Evolutionary conservation across 306 rosid species (phyloP).

Genomic region (Arachis hypogaea): DNA sequence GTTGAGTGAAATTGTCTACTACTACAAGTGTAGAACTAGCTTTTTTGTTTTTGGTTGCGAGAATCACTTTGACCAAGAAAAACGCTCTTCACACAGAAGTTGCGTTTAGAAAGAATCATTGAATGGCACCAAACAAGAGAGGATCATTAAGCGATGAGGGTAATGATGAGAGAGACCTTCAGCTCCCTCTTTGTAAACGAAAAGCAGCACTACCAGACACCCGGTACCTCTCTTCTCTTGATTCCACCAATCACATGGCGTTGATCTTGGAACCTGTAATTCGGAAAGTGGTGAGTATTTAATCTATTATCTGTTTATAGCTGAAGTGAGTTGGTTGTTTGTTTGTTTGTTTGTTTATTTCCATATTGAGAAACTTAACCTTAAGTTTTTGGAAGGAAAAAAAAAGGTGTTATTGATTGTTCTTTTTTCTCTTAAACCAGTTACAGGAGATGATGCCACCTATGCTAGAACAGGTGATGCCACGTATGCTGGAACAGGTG

Average conservation of each 20-base stretch:
- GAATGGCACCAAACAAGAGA: constrained; percentile 47
- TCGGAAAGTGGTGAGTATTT: constrained; percentile 43
- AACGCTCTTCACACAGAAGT: too few relatives aligned
- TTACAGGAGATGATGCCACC: constrained; percentile 37
- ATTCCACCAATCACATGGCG: constrained; percentile 4
- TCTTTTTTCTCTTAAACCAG: constrained; percentile 35
- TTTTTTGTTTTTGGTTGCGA: too few relatives aligned
- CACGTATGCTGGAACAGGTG: constrained; percentile 29
- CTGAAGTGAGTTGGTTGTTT: too few relatives aligned
- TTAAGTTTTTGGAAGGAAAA: too few relatives aligned
- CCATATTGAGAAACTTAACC: too few relatives aligned
- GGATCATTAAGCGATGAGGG: background rate
- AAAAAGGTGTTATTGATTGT: too few relatives aligned
- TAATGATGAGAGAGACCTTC: constrained; percentile 6
- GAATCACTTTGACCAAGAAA: too few relatives aligned
- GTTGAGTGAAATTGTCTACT: too few relatives aligned
- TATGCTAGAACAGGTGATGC: constrained; percentile 33
- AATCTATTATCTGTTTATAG: background rate
- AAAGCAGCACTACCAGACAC: background rate
- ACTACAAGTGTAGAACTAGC: too few relatives aligned
- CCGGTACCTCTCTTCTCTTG: background rate
- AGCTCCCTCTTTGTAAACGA: constrained; percentile 23
- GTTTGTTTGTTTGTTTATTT: too few relatives aligned
- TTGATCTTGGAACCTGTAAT: constrained; percentile 13
- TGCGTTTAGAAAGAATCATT: too few relatives aligned